These are phyloP conservation scores for Boletus vermiculosoides DNA, from an alignment of 768 basidiomycete genomes.

Conservation along the genomic window DNA sequence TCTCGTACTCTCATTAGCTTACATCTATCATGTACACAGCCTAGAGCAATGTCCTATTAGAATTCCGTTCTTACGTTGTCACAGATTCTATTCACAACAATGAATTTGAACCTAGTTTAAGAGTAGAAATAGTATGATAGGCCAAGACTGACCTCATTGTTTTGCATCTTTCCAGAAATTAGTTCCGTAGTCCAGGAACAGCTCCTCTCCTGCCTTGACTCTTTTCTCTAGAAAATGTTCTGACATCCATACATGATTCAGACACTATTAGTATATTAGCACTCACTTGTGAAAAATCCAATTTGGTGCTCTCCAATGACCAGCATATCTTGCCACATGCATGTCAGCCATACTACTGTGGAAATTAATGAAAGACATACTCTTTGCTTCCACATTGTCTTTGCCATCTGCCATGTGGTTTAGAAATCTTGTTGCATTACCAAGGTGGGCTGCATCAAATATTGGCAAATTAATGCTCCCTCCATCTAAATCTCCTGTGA, in stretches of 20 bases:
- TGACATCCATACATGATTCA: not conserved
- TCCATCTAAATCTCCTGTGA: not conserved
- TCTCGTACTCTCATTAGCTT: not conserved
- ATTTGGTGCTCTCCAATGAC: slow-evolving; percentile 39
- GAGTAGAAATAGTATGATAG: too few relatives aligned
- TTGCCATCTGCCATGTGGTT: slow-evolving; percentile 31
- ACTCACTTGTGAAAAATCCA: slow-evolving; percentile 38
- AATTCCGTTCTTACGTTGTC: not conserved
- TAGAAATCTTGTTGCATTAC: slow-evolving; percentile 46
- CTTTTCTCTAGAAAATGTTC: slow-evolving; percentile 16
- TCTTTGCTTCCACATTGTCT: slow-evolving; percentile 22
- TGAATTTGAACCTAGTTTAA: too few relatives aligned
- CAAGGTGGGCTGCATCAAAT: slow-evolving; percentile 41
- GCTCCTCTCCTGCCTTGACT: slow-evolving; percentile 33
- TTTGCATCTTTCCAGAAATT: slow-evolving; percentile 23
- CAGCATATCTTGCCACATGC: slow-evolving; percentile 16
- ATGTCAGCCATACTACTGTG: not conserved
- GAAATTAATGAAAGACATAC: slow-evolving; percentile 20
- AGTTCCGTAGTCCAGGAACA: slow-evolving; percentile 37
- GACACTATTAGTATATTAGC: not conserved
- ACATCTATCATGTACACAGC: not conserved
- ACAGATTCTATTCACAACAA: not conserved
- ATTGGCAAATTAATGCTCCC: not conserved
- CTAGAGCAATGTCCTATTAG: not conserved
- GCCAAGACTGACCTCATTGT: too few relatives aligned